Evolutionary conservation across 108 stramenopile genomes (phyloP).

Genomic region (Nitzschia sp.): DNA sequence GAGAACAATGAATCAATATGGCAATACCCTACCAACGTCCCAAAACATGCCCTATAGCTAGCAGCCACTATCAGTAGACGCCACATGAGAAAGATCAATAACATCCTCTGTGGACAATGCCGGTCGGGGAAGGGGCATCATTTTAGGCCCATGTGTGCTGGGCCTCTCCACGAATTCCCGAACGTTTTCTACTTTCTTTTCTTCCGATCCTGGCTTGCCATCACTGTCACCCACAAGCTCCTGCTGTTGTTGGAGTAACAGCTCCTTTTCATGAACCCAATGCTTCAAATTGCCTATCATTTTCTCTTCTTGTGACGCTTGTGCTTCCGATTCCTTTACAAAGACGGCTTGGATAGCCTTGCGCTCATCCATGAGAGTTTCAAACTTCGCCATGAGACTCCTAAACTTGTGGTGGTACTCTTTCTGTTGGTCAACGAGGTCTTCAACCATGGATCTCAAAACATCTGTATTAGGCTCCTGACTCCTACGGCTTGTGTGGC

Average conservation of each 20-base stretch:
- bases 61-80: not conserved
- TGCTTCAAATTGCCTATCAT: slow-evolving; percentile 16
- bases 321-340: slow-evolving; percentile 10
- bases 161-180: slow-evolving; percentile 2
- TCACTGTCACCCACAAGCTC: not conserved
- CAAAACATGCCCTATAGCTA: no score
- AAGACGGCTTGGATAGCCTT: slow-evolving; percentile 23
- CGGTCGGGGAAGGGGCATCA: not conserved
- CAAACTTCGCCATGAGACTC: slow-evolving; percentile 12
- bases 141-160: not conserved
- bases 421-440: slow-evolving; percentile 27
- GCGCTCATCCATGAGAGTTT: slow-evolving; percentile 27
- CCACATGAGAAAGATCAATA: not conserved
- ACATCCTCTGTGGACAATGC: not conserved
- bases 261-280: slow-evolving; percentile 18
- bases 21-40: no score
- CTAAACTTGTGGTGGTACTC: slow-evolving; percentile 26
- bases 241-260: slow-evolving; percentile 15
- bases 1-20: no score
- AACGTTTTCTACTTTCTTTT: slow-evolving; percentile 17
- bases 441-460: slow-evolving; percentile 25
- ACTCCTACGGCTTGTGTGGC: not conserved
- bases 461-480: slow-evolving; percentile 8
- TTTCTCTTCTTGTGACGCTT: slow-evolving; percentile 2
- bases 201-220: not conserved